A percentile compares a stretch with the other conserved stretches of the same genome.
phyloP scores from a whole-genome alignment of 2,329 filamentous ascomycete species.

The Dactylellina drechsleri region DNA sequence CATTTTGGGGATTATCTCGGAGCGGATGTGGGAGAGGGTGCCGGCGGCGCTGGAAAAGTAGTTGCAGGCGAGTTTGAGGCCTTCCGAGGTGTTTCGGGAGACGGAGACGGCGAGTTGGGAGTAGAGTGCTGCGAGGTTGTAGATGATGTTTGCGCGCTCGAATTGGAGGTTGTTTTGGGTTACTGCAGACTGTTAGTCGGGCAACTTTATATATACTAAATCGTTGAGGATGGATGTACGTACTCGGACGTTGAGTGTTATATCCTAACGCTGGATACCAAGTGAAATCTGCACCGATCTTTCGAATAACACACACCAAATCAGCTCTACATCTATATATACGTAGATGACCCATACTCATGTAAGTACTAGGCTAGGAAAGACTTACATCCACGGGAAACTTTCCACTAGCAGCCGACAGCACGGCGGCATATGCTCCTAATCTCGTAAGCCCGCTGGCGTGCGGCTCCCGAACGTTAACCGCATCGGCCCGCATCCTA shows the following conservation, averaged over 20 bases:
- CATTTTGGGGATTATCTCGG: slow-evolving; percentile 80
- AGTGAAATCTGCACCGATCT: slow-evolving; percentile 93
- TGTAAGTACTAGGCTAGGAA: slow-evolving; percentile 11
- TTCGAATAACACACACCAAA: slow-evolving; percentile 26
- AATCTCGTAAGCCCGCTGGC: slow-evolving; percentile 85
- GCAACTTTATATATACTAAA: not conserved
- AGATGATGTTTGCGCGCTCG: slow-evolving; percentile 91
- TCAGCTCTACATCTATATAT: slow-evolving; percentile 45
- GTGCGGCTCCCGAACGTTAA: slow-evolving; percentile 89
- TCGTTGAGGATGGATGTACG: slow-evolving; percentile 38
- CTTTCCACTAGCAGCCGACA: slow-evolving; percentile 92
- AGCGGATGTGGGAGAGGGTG: slow-evolving; percentile 80
- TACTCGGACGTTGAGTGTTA: slow-evolving; percentile 76
- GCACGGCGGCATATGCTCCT: slow-evolving; percentile 89
- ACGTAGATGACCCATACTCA: no score
- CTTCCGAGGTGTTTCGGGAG: slow-evolving; percentile 78
- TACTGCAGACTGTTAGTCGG: slow-evolving; percentile 60
- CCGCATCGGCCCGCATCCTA: slow-evolving; percentile 81
- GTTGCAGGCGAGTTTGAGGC: slow-evolving; percentile 85
- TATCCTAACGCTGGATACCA: slow-evolving; percentile 97
- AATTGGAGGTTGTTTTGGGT: slow-evolving; percentile 76
- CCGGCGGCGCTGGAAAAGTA: slow-evolving; percentile 90
- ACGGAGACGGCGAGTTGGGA: slow-evolving; percentile 87
- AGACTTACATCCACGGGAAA: slow-evolving; percentile 86
- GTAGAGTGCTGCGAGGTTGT: slow-evolving; percentile 92